Conservation (phyloP, 495 filamentous ascomycete species). For the Penicillium verhagenii region DNA sequence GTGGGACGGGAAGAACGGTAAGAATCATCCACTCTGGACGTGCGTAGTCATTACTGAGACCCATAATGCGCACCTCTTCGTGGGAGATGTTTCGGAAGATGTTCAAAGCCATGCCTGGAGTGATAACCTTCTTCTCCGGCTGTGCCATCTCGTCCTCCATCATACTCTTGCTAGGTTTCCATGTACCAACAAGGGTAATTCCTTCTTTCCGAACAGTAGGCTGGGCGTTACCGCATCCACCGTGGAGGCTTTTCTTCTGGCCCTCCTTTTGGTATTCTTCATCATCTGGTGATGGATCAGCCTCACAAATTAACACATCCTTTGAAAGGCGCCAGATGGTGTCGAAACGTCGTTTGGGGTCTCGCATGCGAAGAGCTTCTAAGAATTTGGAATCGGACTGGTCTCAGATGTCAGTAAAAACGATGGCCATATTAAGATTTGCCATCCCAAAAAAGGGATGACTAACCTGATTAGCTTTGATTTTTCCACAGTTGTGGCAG, state of each 20-base stretch:
- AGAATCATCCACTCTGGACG: conserved; percentile 98
- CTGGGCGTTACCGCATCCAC: conserved; percentile 90
- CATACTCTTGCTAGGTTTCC: conserved; percentile 68
- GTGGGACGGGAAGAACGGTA: conserved; percentile 90
- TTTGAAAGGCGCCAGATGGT: conserved; percentile 86
- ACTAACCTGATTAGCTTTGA: conserved; percentile 94
- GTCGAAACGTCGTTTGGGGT: conserved; percentile 92
- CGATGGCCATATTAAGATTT: conserved; percentile 43
- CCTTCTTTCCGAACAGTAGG: conserved; percentile 83
- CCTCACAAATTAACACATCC: conserved; percentile 77
- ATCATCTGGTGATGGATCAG: conserved; percentile 62
- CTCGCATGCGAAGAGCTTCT: conserved; percentile 76
- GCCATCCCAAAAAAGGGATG: conserved; percentile 54
- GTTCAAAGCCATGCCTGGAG: conserved; percentile 77
- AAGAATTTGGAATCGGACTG: conserved; percentile 82
- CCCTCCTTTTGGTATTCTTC: conserved; percentile 57
- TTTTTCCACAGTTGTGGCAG: conserved; percentile 96
- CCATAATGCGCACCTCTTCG: conserved; percentile 79
- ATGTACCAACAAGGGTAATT: conserved; percentile 77
- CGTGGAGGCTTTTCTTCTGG: conserved; percentile 59
- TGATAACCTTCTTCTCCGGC: conserved; percentile 80
- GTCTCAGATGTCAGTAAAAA: conserved; percentile 62
- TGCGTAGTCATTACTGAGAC: conserved; percentile 88
- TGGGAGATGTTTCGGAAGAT: conserved; percentile 81
- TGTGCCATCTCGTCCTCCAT: conserved; percentile 64